A percentile compares a stretch with the other conserved stretches of the same genome.
Conservation (phyloP, 169 alveolate species). For the Plasmodium vinckei region DNA sequence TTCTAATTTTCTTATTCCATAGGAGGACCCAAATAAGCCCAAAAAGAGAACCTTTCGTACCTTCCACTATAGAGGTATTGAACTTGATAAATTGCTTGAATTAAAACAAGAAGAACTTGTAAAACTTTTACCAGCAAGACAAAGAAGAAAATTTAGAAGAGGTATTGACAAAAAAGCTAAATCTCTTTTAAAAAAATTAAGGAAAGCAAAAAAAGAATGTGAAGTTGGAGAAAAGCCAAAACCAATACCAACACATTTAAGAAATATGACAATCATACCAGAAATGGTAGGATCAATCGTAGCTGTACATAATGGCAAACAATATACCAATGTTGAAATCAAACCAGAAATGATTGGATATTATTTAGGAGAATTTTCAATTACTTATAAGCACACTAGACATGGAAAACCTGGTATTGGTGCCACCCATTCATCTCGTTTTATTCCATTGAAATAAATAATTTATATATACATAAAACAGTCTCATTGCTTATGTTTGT, state of each 20-base stretch:
- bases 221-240: conserved; percentile 95
- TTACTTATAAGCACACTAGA: conserved; percentile 98
- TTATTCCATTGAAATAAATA: conserved; percentile 93
- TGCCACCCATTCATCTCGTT: conserved; percentile 96
- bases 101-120: conserved; percentile 93
- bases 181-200: conserved; percentile 95
- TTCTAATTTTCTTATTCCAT: background rate
- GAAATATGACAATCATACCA: conserved; percentile 96
- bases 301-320: conserved; percentile 98
- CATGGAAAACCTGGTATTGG: conserved; percentile 99
- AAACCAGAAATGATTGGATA: conserved; percentile 99
- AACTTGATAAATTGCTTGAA: conserved; percentile 94
- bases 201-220: conserved; percentile 93
- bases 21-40: conserved; percentile 85
- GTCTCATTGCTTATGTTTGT: background rate
- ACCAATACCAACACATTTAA: conserved; percentile 97
- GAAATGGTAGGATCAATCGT: conserved; percentile 98
- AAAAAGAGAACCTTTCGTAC: conserved; percentile 98
- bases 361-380: conserved; percentile 99
- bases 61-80: conserved; percentile 98
- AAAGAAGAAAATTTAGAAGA: conserved; percentile 96
- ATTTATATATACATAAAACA: background rate
- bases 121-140: conserved; percentile 95
- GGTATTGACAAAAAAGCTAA: conserved; percentile 92
- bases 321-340: conserved; percentile 97